Percentiles rank a stretch among this genome's conserved stretches.
These are phyloP conservation scores for Solanum chiquidenum DNA, from an alignment of 257 asterid genomes.

Conservation along the genomic window DNA sequence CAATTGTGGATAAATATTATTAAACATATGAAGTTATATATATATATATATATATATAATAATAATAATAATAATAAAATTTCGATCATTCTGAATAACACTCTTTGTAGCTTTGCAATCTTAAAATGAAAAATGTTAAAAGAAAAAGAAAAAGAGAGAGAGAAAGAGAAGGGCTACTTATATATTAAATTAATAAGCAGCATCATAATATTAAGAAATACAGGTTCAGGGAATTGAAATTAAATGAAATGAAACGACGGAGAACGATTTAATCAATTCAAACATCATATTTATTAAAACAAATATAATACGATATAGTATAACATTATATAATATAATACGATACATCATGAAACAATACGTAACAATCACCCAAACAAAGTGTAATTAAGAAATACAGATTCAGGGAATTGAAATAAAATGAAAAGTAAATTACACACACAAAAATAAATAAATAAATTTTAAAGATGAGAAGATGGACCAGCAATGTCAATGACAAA, in stretches of 20 bases:
- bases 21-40: no score
- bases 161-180: no score
- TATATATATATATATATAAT: no score
- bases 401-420: not conserved
- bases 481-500: constrained; percentile 71
- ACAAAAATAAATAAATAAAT: not conserved
- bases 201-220: not conserved
- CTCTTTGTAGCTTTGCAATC: not conserved
- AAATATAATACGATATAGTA: no score
- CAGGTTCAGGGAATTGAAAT: not conserved
- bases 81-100: not conserved
- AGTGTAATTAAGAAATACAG: not conserved
- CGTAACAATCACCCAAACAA: not conserved
- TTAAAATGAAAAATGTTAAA: not conserved
- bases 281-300: no score
- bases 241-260: not conserved
- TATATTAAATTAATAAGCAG: not conserved
- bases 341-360: not conserved
- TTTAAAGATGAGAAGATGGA: not conserved
- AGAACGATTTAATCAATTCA: no score
- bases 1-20: no score
- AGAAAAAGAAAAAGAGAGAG: no score
- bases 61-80: no score
- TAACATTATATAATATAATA: no score
- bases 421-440: not conserved